Base-by-base conservation (phyloP, 2,329 filamentous ascomycete genomes). In the Colletotrichum incanum region DNA sequence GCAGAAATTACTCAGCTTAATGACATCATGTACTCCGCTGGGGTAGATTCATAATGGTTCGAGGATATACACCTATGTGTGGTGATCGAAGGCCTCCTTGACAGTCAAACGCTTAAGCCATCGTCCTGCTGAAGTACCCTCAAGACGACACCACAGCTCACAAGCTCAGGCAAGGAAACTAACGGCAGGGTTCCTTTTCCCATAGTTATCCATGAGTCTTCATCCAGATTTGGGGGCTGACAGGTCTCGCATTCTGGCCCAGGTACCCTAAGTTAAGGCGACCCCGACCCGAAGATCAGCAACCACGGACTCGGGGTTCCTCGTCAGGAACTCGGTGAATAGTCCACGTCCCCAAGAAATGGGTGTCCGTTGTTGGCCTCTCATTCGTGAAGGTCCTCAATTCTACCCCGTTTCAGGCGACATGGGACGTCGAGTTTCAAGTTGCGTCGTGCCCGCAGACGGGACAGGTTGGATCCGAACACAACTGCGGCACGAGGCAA, bases 381-480 rank as follows among this genome's bases (percentile, higher is more conserved):
- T 45, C 26, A 63, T 63, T 72, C 52, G 58, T 45, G 31, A 70
- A 28, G 34, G 20, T 18, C 37, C 31, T 60, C 59, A 41, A 49
- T 37, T 69, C 34, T 65, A 52, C 50, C 55, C 54, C 69, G 76
- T 79, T 78, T 79, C 77, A 78, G 77, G 52, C 64, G 72, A 69
- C 58, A 54, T 58, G 54, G 45, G 31, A 71, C 41, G 45, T 61
- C 56, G 59, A 67, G 77, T 78, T 78, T 78, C 77, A 79, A 39
- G 68, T 76, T 72, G 70, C 56, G 59, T 66, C 60, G 73, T 65
- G 72, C 58, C 67, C 74, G 65, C 66, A 69, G 76, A 76, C 77
- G 78, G 77, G 76, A 78, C 73, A 73, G 75, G 49, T 54, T 73
- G 71, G 72, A 74, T 76, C 76, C 77, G 71, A 71, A 62, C 50